Base-by-base conservation (phyloP, 805 yeast genomes). In the Citeromyces nyonsensis region DNA sequence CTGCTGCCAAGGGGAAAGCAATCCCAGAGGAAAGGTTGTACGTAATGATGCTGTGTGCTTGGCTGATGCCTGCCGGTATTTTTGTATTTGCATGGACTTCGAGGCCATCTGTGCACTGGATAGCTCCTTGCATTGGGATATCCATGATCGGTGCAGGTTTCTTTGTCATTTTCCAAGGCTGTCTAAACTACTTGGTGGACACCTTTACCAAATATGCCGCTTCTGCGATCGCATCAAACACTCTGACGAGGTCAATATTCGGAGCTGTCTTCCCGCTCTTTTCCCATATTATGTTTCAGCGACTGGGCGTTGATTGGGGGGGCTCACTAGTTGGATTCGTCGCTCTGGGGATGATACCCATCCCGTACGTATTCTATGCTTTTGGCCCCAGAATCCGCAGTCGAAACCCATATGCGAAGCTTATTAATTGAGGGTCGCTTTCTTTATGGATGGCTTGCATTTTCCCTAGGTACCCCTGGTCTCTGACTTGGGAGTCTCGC, bases 61-160 rank as follows among this genome's bases (percentile, higher is more conserved):
- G 69, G 37, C 44, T 58, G 34, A 62, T 69, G 27, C 66, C 73
- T 2, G 48, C 58, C 30, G 78, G 79, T 10, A 52, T 73, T 29
- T 69, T 76, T 43, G 50, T 75, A 47, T 60, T 72, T 43, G 79
- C 77, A 6, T 77, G 83, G 83, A 57, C 78, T 0, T 65, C 71
- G 35, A 43, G 47, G 39, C 84, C 73, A 51, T 75, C 69, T 24
- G 48, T 63, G 13, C 70, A 57, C 38, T 69, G 73, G 73, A 51
- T 63, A n/a, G 68, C 61, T 6, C 81, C 77, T 10, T 13, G 35
- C 1, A 26, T 24, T 4, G 32, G 35, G 3, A 34, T 35, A 10
- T 6, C 33, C 7, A 41, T 66, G 13, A 62, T 69, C 34, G 70
- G 72, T 3, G 47, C 57, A 38, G 78, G 78, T 7, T 61, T 72